Percentiles rank a stretch among this genome's conserved stretches.
These are phyloP conservation scores for Sugiyamaella castrensis DNA, from an alignment of 1,139 yeast genomes.

Conservation along the genomic window DNA sequence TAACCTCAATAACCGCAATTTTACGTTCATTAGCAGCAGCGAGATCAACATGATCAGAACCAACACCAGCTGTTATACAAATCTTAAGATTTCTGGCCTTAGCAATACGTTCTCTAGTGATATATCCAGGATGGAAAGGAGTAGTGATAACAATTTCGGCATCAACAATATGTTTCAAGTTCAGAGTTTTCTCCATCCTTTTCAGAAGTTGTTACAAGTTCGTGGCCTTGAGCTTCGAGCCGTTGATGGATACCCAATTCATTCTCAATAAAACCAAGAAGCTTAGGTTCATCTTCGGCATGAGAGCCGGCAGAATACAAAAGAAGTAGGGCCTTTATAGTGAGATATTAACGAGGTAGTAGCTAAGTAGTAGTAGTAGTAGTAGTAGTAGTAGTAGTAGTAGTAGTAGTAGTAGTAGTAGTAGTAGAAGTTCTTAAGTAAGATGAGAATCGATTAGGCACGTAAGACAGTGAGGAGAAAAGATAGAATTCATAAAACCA, in stretches of 20 bases:
- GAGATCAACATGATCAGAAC: constrained; percentile 76
- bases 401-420: not conserved
- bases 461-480: too few relatives aligned
- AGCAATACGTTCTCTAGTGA: constrained; percentile 60
- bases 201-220: constrained; percentile 60
- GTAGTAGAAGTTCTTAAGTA: too few relatives aligned
- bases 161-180: constrained; percentile 63
- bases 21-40: constrained; percentile 62
- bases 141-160: constrained; percentile 78
- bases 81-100: constrained; percentile 72
- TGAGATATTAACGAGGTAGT: not conserved
- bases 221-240: constrained; percentile 65
- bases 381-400: not conserved
- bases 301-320: constrained; percentile 42
- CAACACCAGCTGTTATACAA: constrained; percentile 79
- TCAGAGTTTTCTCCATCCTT: constrained; percentile 61
- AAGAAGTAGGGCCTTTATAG: constrained; percentile 31
- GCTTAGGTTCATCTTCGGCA: constrained; percentile 56
- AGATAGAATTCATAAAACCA: too few relatives aligned
- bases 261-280: constrained; percentile 71
- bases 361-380: not conserved
- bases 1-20: constrained; percentile 72
- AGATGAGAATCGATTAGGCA: too few relatives aligned
- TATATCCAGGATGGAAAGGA: constrained; percentile 81
- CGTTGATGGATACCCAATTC: constrained; percentile 68